These are phyloP conservation scores for Xylariaceae sp. DNA, from an alignment of 2,329 filamentous ascomycete species.

Conservation along the genomic window DNA sequence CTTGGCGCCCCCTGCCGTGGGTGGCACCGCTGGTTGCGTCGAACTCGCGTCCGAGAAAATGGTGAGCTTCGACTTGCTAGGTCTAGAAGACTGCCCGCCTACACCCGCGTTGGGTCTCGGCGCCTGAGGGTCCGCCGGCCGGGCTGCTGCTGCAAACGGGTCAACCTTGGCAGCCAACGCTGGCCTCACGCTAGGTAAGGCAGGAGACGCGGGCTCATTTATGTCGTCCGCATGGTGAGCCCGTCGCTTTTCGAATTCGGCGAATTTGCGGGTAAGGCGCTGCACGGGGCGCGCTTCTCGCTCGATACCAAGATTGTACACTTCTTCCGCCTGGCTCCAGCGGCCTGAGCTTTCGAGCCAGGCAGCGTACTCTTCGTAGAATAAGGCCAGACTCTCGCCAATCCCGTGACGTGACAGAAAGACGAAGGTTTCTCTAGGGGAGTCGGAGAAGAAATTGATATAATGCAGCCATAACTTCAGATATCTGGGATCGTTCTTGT, in stretches of 20 bases:
- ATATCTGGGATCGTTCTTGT: slow-evolving; percentile 93
- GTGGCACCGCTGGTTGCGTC: slow-evolving; percentile 53
- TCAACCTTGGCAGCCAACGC: slow-evolving; percentile 83
- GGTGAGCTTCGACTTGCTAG: slow-evolving; percentile 74
- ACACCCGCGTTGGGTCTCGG: slow-evolving; percentile 47
- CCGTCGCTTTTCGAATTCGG: slow-evolving; percentile 78
- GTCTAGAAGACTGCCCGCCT: slow-evolving; percentile 53
- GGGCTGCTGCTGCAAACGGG: slow-evolving; percentile 62
- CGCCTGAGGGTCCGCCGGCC: slow-evolving; percentile 62
- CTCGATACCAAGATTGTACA: slow-evolving; percentile 86
- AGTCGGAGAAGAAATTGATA: slow-evolving; percentile 85
- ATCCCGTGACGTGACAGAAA: slow-evolving; percentile 86
- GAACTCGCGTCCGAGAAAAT: slow-evolving; percentile 81
- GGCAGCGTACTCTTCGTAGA: slow-evolving; percentile 93
- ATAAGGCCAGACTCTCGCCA: slow-evolving; percentile 81
- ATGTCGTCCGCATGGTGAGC: slow-evolving; percentile 59
- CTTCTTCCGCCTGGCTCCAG: slow-evolving; percentile 89
- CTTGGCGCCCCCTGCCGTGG: slow-evolving; percentile 52
- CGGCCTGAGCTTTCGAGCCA: slow-evolving; percentile 83
- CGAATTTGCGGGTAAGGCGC: slow-evolving; percentile 81
- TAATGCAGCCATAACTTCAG: slow-evolving; percentile 92
- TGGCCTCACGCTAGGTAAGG: slow-evolving; percentile 75
- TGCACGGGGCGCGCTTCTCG: slow-evolving; percentile 78
- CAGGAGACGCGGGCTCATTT: slow-evolving; percentile 77
- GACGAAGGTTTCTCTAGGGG: slow-evolving; percentile 87